Evolutionary conservation across 148 eudicot species (phyloP), one percentile per base, ranked within the genome.

Genomic region (Oxyria digyna): DNA sequence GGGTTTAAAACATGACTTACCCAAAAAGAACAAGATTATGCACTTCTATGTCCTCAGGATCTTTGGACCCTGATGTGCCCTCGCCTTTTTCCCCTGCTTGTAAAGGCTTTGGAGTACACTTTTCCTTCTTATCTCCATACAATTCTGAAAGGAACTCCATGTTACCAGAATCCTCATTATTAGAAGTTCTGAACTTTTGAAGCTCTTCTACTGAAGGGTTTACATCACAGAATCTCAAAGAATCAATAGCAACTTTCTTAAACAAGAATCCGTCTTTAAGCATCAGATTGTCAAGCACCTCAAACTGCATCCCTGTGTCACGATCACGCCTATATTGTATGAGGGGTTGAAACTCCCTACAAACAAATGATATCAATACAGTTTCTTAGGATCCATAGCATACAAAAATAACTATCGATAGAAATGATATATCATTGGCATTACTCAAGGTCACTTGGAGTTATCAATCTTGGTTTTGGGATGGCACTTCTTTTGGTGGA

Each of bases 291-390:
- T 94, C 96, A 71, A 94, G 91, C 71, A 88, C 74, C 80, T 94
- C 99, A 79, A 82, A 85, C 62, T 76, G 66, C 54, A 75, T 77
- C 35, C 89, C 94, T 6, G 93, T 87, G 49, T 94, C 97, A 68
- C 99, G 97, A 65, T 91, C 97, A 67, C 96, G 92, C 69, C 90
- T 78, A 73, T 42, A 73, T 69, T 91, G 92, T 42, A 94, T 87
- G 67, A 91, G 91, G 71, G 99, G 99, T 46, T 89, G 97, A 71
- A 88, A 84, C 72, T 91, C 99, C 80, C 99, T 94, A 79, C 74
- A 79, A 9, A 54, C 17, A n/a, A 46, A 18, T 42, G 52, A 67
- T 74, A 78, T 21, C 73, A 45, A 42, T 33, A 20, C 38, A 59
- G n/a, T 38, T 55, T 59, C 37, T 40, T 42, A 32, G 67, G 57